Evolutionary conservation across 169 alveolate species (phyloP).

Genomic region (Plasmodium gonderi): DNA sequence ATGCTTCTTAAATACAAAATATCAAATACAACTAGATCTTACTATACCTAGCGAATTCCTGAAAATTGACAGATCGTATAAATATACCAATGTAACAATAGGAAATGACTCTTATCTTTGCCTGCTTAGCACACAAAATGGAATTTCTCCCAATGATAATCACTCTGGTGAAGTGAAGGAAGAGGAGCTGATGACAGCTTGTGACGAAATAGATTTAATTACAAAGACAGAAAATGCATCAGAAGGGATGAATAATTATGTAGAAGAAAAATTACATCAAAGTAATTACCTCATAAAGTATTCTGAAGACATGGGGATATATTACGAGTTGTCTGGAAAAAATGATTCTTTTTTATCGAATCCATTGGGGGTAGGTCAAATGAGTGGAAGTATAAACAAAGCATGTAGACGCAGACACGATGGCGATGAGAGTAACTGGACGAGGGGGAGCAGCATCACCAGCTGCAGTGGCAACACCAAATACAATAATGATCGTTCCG

Average conservation of each 20-base stretch:
- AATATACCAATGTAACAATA: constrained; percentile 61
- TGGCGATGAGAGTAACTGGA: background rate
- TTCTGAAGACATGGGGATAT: constrained; percentile 5
- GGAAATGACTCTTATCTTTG: constrained; percentile 71
- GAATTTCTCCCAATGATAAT: background rate
- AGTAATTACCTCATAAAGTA: constrained; percentile 28
- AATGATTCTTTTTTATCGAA: background rate
- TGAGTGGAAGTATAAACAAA: background rate
- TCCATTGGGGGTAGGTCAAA: background rate
- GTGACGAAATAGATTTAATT: background rate
- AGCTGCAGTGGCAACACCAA: too few species aligned
- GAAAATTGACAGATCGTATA: constrained; percentile 14
- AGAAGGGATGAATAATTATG: background rate
- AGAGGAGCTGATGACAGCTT: background rate
- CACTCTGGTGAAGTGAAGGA: background rate
- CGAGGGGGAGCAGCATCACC: background rate
- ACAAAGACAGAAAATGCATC: background rate
- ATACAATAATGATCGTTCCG: too few species aligned
- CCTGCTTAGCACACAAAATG: background rate
- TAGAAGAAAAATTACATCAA: constrained; percentile 29
- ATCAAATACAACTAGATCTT: constrained; percentile 61
- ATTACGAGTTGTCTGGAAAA: background rate
- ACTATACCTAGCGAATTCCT: constrained; percentile 50
- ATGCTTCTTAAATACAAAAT: constrained; percentile 67
- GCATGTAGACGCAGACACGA: background rate